These are phyloP conservation scores for Arthroderma sp. DNA, from an alignment of 2,329 filamentous ascomycete species.

Conservation along the genomic window DNA sequence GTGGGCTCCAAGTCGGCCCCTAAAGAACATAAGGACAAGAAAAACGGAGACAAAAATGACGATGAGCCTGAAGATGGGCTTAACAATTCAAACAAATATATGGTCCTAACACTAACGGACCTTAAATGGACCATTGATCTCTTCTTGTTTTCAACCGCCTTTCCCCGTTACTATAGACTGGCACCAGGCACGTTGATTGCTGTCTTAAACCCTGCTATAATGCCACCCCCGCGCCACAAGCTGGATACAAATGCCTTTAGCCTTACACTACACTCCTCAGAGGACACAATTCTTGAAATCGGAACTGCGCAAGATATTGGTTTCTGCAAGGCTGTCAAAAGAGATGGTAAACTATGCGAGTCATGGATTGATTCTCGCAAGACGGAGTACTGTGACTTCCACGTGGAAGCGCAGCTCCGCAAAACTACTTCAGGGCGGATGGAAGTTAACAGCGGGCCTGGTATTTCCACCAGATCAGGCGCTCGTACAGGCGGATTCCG, in stretches of 20 bases:
- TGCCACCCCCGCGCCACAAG: conserved; percentile 68
- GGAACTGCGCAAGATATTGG: conserved; percentile 74
- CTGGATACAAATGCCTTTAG: conserved; percentile 74
- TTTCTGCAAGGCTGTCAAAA: conserved; percentile 74
- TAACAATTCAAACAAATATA: conserved; percentile 69
- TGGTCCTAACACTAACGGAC: conserved; percentile 80
- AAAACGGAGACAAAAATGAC: conserved; percentile 33
- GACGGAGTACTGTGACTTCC: conserved; percentile 85
- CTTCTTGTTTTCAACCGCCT: conserved; percentile 82
- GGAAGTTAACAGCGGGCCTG: conserved; percentile 63
- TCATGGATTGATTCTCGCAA: conserved; percentile 79
- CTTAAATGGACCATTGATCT: conserved; percentile 83
- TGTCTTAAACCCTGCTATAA: conserved; percentile 79
- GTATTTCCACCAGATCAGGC: conserved; percentile 30
- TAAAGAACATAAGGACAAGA: conserved; percentile 44
- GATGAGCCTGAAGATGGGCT: conserved; percentile 44
- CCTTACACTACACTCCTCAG: conserved; percentile 70
- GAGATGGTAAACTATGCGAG: conserved; percentile 68
- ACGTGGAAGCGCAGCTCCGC: conserved; percentile 68
- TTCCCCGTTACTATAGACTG: conserved; percentile 90
- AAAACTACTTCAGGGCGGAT: conserved; percentile 58
- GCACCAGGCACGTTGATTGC: conserved; percentile 81
- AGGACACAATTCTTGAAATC: conserved; percentile 81
- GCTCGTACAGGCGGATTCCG: conserved; percentile 16
- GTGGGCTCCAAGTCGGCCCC: conserved; percentile 82